Percentiles rank a stretch among this genome's conserved stretches.
Evolutionary conservation across 2,329 filamentous ascomycete species (phyloP).

Genomic region (Alternaria sp.): DNA sequence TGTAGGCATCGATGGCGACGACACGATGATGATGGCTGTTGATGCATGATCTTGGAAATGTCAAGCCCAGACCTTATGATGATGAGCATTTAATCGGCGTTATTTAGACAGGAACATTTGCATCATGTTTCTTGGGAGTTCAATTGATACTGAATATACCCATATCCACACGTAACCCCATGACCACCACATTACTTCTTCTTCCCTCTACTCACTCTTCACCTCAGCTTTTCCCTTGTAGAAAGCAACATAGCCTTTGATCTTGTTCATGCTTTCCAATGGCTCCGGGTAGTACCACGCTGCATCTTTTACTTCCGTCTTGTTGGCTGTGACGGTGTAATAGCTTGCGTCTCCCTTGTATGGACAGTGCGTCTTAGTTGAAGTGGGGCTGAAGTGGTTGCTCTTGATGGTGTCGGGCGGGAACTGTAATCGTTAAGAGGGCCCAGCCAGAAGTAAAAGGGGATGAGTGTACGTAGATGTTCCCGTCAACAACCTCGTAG

Average conservation of each 20-base stretch:
- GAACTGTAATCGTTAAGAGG: conserved; percentile 8
- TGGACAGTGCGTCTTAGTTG: conserved; percentile 58
- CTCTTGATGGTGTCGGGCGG: conserved; percentile 54
- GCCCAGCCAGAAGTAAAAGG: no score
- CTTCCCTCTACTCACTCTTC: conserved; percentile 7
- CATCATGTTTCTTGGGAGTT: not conserved
- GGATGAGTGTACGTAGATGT: conserved; percentile 56
- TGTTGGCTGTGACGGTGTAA: conserved; percentile 60
- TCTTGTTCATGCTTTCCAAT: conserved; percentile 56
- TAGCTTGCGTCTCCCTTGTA: conserved; percentile 67
- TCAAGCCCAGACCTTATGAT: not conserved
- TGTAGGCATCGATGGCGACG: conserved; percentile 74
- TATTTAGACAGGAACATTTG: conserved; percentile 2
- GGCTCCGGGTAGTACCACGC: conserved; percentile 66
- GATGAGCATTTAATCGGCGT: conserved; percentile 17
- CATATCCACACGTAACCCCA: not conserved
- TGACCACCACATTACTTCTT: not conserved
- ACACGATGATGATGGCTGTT: conserved; percentile 78
- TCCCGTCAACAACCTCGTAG: conserved; percentile 64
- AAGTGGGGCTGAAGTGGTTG: conserved; percentile 53
- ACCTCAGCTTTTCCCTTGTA: conserved; percentile 54
- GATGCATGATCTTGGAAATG: conserved; percentile 2
- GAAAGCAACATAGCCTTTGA: conserved; percentile 65
- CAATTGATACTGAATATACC: conserved; percentile 4
- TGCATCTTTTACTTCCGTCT: conserved; percentile 58